Conservation (phyloP, 345 rosid genomes). For the Aquilaria sinensis region DNA sequence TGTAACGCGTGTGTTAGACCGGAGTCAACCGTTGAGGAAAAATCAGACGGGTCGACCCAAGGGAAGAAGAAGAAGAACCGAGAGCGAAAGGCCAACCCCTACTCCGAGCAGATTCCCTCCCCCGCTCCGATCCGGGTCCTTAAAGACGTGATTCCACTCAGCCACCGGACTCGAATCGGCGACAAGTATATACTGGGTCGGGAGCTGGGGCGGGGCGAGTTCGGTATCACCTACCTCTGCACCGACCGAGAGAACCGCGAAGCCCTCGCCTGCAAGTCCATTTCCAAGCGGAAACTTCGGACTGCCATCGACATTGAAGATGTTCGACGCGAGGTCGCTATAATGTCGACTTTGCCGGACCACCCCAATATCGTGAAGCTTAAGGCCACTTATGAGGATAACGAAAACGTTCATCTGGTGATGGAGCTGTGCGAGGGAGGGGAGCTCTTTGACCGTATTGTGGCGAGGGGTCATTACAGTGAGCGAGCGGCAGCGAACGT, state of each 20-base stretch:
- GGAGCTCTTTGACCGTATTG: constrained; percentile 90
- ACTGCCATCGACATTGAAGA: constrained; percentile 91
- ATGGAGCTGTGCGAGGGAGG: constrained; percentile 99
- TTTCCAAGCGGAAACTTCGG: constrained; percentile 78
- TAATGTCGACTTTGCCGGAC: constrained; percentile 79
- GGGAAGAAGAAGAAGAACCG: constrained; percentile 29
- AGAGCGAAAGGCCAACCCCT: constrained; percentile 56
- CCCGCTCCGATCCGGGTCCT: constrained; percentile 62
- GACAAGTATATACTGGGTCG: constrained; percentile 85
- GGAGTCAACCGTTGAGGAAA: constrained; percentile 26
- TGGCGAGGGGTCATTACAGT: constrained; percentile 90
- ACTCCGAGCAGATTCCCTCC: constrained; percentile 36
- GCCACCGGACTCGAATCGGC: constrained; percentile 60
- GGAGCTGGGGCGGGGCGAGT: constrained; percentile 92
- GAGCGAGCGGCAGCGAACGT: constrained; percentile 89
- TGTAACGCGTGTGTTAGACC: constrained; percentile 83
- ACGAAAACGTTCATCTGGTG: constrained; percentile 83
- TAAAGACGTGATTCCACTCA: constrained; percentile 55
- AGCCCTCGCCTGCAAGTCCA: constrained; percentile 82
- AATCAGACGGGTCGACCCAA: constrained; percentile 16
- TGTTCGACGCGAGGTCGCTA: constrained; percentile 89
- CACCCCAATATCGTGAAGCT: constrained; percentile 87
- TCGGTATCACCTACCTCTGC: constrained; percentile 88
- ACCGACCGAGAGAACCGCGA: constrained; percentile 73
- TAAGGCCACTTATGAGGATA: constrained; percentile 86